These are phyloP conservation scores for Lachnum nothofagi DNA, from an alignment of 2,329 filamentous ascomycete species.

Conservation along the genomic window DNA sequence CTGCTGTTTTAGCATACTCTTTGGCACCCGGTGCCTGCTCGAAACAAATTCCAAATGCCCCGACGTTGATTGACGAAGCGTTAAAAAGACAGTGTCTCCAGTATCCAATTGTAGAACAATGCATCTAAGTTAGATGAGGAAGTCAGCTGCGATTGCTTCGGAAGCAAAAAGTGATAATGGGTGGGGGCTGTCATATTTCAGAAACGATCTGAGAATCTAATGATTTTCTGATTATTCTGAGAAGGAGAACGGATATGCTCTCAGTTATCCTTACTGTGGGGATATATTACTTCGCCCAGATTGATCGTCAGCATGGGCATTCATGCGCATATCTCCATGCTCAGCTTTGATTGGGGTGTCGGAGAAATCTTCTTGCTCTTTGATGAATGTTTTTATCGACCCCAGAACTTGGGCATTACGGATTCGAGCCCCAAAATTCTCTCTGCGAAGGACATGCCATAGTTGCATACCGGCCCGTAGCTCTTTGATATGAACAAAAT, in stretches of 20 bases:
- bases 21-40: slow-evolving; percentile 51
- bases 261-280: not conserved
- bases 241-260: not conserved
- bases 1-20: slow-evolving; percentile 46
- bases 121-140: slow-evolving; percentile 66
- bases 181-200: too few relatives aligned
- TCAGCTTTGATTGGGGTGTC: slow-evolving; percentile 35
- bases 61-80: slow-evolving; percentile 49
- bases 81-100: slow-evolving; percentile 72
- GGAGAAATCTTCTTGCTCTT: slow-evolving; percentile 27
- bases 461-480: slow-evolving; percentile 65
- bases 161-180: too few relatives aligned
- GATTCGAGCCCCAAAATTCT: slow-evolving; percentile 74
- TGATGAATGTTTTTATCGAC: slow-evolving; percentile 35
- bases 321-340: slow-evolving; percentile 8
- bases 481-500: slow-evolving; percentile 76
- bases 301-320: not conserved
- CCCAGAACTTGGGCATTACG: slow-evolving; percentile 74
- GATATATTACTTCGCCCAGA: not conserved
- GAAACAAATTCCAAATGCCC: slow-evolving; percentile 38
- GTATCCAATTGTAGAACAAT: slow-evolving; percentile 71
- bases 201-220: too few relatives aligned
- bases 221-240: too few relatives aligned
- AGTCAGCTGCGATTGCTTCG: not conserved
- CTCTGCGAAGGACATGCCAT: slow-evolving; percentile 69